Conservation (phyloP, 331 rosid species). For the Rosa hybrid region DNA sequence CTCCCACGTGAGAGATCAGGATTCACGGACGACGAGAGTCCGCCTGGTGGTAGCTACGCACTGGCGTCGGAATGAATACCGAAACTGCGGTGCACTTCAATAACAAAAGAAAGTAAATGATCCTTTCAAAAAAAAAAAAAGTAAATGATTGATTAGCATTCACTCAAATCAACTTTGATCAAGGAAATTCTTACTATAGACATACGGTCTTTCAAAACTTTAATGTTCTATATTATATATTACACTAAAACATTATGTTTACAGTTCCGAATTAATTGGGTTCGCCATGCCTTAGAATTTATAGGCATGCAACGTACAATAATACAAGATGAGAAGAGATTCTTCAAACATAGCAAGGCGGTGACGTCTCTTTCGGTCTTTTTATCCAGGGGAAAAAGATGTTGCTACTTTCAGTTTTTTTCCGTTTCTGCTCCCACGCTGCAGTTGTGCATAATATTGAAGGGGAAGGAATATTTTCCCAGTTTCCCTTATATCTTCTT, state of each 20-base stretch:
- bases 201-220: not conserved
- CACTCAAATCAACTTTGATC: not conserved
- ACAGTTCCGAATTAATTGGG: not conserved
- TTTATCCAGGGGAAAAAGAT: not conserved
- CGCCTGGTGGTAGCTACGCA: too few species aligned
- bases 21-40: too few species aligned
- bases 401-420: not conserved
- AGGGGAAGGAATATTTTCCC: not conserved
- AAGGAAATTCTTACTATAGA: not conserved
- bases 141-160: not conserved
- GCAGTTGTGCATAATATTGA: not conserved
- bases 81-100: not conserved
- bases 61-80: too few species aligned
- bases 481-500: not conserved
- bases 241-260: not conserved
- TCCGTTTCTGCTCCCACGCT: not conserved
- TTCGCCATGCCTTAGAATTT: not conserved
- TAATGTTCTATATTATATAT: not conserved
- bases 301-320: not conserved
- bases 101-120: not conserved
- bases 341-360: conserved; percentile 11
- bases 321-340: not conserved
- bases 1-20: too few species aligned
- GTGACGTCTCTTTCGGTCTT: not conserved
- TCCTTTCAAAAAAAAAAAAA: too few species aligned